Conservation (phyloP, 176 grass and related monocot genomes). For the Hordeum marinum region DNA sequence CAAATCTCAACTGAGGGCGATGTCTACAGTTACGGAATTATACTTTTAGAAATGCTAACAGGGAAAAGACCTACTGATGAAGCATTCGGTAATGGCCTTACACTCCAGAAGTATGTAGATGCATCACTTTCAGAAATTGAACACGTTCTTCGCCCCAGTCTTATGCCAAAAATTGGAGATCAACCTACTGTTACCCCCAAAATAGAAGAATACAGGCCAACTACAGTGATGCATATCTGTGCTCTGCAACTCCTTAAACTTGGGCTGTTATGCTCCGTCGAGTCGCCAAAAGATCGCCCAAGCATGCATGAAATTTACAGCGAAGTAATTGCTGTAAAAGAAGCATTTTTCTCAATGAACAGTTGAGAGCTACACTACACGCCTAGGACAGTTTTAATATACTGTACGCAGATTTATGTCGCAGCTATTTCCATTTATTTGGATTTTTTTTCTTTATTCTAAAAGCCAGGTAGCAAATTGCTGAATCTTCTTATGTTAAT, state of each 20-base stretch:
- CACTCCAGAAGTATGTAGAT: not conserved
- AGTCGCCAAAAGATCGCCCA: constrained; percentile 18
- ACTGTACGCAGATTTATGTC: not conserved
- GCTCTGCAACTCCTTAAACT: constrained; percentile 20
- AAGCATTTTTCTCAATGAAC: not conserved
- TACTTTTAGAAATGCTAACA: constrained; percentile 12
- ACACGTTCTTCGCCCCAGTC: not conserved
- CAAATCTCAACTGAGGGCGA: constrained; percentile 13
- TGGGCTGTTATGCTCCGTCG: constrained; percentile 9
- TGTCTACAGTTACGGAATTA: constrained; percentile 10
- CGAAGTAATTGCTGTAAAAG: constrained; percentile 8
- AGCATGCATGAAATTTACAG: constrained; percentile 2
- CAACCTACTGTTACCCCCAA: not conserved
- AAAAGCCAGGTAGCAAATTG: too few species aligned
- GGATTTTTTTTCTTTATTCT: too few species aligned
- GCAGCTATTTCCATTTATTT: too few species aligned
- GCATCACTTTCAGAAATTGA: not conserved
- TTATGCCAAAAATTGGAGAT: not conserved
- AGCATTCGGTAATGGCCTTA: not conserved
- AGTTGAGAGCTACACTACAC: not conserved
- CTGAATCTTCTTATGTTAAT: too few species aligned
- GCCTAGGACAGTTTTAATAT: not conserved
- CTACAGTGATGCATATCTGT: not conserved
- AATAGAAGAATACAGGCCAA: not conserved
- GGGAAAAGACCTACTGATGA: not conserved